phyloP scores from a whole-genome alignment of 2,329 filamentous ascomycete genomes.

The Penicillium sp. region DNA sequence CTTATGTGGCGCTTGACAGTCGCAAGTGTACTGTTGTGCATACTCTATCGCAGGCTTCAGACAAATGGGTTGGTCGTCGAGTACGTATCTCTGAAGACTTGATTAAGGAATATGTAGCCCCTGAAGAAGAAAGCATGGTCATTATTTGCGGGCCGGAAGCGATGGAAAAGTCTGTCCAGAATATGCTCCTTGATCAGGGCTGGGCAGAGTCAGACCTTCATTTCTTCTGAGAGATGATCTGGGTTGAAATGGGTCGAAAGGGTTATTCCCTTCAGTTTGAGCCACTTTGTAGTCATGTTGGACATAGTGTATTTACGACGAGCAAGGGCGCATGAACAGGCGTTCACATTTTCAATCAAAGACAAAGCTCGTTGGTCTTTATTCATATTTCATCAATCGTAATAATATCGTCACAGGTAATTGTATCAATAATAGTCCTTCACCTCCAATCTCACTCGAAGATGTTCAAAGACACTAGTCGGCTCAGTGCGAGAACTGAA shows the following conservation, averaged over 20 bases:
- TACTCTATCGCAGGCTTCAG: slow-evolving; percentile 63
- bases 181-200: slow-evolving; percentile 60
- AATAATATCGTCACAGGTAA: not conserved
- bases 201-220: slow-evolving; percentile 72
- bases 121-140: slow-evolving; percentile 60
- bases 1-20: slow-evolving; percentile 53
- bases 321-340: not conserved
- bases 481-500: slow-evolving; percentile 39
- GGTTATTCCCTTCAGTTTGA: not conserved
- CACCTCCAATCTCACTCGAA: slow-evolving; percentile 71
- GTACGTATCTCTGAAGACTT: slow-evolving; percentile 67
- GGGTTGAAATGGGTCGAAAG: not conserved
- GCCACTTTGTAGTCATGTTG: not conserved
- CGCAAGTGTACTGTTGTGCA: slow-evolving; percentile 64
- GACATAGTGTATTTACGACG: not conserved
- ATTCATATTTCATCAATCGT: not conserved
- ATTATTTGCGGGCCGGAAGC: slow-evolving; percentile 76
- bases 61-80: slow-evolving; percentile 65
- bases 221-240: slow-evolving; percentile 61
- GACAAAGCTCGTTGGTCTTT: not conserved
- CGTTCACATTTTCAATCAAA: not conserved
- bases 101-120: slow-evolving; percentile 56
- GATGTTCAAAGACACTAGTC: slow-evolving; percentile 64
- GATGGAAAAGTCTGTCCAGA: slow-evolving; percentile 67
- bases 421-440: slow-evolving; percentile 59